Conservation (phyloP, 2,329 filamentous ascomycete species). For the Macrophomina pseudophaseolina region DNA sequence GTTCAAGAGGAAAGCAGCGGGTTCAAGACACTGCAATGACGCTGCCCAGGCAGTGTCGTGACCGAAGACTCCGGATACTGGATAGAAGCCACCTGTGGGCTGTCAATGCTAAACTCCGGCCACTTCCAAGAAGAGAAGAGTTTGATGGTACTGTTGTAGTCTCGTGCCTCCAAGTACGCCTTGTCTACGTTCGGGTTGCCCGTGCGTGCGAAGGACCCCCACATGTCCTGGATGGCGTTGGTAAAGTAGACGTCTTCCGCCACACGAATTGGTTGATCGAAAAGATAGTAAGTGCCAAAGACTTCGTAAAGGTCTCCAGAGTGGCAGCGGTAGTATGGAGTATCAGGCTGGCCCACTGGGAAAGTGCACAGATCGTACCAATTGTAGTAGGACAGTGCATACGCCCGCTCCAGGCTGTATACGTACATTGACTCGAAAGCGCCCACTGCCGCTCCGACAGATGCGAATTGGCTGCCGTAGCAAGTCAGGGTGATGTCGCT, state of each 20-base stretch:
- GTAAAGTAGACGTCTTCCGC: constrained; percentile 7
- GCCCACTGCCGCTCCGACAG: background rate
- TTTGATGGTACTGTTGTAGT: background rate
- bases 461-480: background rate
- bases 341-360: background rate
- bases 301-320: constrained; percentile 7
- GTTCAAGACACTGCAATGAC: no score
- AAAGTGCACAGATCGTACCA: constrained; percentile 6
- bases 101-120: background rate
- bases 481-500: background rate
- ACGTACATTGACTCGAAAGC: background rate
- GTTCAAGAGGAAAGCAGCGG: no score
- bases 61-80: background rate
- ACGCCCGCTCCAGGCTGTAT: constrained; percentile 10
- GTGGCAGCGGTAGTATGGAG: constrained; percentile 18
- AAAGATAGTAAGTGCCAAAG: constrained; percentile 5
- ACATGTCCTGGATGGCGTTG: constrained; percentile 10
- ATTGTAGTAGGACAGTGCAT: constrained; percentile 10
- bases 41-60: background rate
- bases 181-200: background rate
- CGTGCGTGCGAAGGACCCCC: constrained; percentile 5
- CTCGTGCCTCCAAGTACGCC: background rate
- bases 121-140: background rate
- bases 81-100: background rate
- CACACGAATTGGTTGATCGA: constrained; percentile 5